Conservation (phyloP, 208 protist species). For the Leishmania turanica region DNA sequence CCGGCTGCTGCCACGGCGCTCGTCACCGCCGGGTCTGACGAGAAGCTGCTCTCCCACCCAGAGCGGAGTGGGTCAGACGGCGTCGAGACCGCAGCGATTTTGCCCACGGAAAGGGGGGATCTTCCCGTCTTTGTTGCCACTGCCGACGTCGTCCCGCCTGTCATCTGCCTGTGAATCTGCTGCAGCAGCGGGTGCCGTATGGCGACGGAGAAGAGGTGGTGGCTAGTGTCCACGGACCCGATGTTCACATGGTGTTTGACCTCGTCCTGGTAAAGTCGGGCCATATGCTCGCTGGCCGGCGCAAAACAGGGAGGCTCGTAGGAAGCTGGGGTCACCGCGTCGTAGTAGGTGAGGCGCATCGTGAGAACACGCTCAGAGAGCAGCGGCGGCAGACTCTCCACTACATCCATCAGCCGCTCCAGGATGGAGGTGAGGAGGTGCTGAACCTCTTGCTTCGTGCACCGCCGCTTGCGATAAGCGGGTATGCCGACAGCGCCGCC, state of each 20-base stretch:
- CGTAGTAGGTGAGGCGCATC: constrained; percentile 82
- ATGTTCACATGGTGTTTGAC: constrained; percentile 48
- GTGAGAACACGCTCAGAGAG: constrained; percentile 67
- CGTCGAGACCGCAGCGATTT: not conserved
- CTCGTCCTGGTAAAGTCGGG: constrained; percentile 54
- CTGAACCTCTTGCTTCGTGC: constrained; percentile 66
- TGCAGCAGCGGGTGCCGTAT: constrained; percentile 68
- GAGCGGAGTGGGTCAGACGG: constrained; percentile 20
- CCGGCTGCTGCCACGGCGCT: not conserved
- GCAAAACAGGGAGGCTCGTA: constrained; percentile 85
- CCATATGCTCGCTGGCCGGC: constrained; percentile 60
- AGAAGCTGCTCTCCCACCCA: constrained; percentile 17
- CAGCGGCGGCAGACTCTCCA: constrained; percentile 66
- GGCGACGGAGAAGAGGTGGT: constrained; percentile 69
- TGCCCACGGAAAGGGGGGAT: not conserved
- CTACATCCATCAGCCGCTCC: constrained; percentile 60
- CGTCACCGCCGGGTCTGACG: not conserved
- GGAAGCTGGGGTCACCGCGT: constrained; percentile 56
- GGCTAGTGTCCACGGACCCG: constrained; percentile 64
- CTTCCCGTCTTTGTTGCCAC: not conserved
- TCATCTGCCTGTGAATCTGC: constrained; percentile 23
- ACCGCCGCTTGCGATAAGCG: constrained; percentile 12
- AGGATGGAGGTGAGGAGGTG: constrained; percentile 58
- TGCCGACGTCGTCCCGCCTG: not conserved
- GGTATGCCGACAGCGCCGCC: not conserved